Base-by-base conservation (phyloP, 768 basidiomycete genomes). In the Leccinum uliginosum region DNA sequence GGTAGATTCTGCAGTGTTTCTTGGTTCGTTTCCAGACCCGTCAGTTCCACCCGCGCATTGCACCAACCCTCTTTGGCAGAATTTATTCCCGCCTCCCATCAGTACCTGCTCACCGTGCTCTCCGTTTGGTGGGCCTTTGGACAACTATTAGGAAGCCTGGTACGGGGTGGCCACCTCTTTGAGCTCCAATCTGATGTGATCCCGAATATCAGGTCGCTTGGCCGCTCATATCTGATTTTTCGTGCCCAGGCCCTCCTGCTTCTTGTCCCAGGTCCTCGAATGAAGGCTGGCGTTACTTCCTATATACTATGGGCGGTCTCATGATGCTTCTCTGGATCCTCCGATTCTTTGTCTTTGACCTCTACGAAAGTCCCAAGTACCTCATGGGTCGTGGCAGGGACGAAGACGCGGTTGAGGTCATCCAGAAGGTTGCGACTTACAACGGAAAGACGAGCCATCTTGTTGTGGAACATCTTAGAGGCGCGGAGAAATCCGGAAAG, bases 91-190 rank as follows among this genome's bases (percentile, higher is more conserved):
- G 80, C 80, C 3, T 81, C 82, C 1, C 86, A 90, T 59, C 89
- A 91, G 63, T 90, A 88, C 63, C 75, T 91, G 4, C 74, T 91
- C 32, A 89, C 88, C 0, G 73, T 90, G 14, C 76, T 91, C 17
- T 88, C 87, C 0, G 80, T 89, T 35, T 91, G 86, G 85, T 91
- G 89, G 89, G 84, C 86, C 6, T 76, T 90, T 32, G 87, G 87
- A 3, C 89, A 89, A 66, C 77, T 89, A 1, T 65, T 86, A 49
- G 85, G 82, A 17, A 80, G 77, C 60, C 62, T 80, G 50, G 78
- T 78, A 43, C n/a, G 71, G 56, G 11, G 3, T 12, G 2, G 0
- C 35, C 12, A 8, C 10, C 2, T 32, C 53, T 30, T 24, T 3
- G 29, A 63, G 44, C 0, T 14, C 0, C n/a, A 32, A 15, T 29